phyloP scores from a whole-genome alignment of 495 filamentous ascomycete genomes.

The Endocarpon pusillum region DNA sequence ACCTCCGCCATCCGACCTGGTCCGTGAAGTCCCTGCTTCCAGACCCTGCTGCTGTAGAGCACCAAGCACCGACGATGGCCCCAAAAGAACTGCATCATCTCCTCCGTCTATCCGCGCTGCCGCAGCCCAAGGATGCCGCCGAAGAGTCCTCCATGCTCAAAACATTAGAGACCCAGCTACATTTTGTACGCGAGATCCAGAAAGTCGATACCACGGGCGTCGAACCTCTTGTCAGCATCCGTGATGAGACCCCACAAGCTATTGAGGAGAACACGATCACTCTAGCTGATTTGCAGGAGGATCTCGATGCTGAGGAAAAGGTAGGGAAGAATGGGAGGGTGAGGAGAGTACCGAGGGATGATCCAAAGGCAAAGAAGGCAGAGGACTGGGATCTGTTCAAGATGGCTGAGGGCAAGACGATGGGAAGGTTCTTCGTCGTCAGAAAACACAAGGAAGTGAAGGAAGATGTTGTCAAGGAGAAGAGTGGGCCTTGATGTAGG shows the following conservation, averaged over 20 bases:
- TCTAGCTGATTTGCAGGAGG: constrained; percentile 31
- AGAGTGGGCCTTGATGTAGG: too few relatives aligned
- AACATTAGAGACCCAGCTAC: constrained; percentile 66
- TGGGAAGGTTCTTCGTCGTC: constrained; percentile 1
- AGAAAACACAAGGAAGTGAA: background rate
- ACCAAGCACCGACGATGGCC: constrained; percentile 22
- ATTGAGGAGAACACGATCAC: constrained; percentile 36
- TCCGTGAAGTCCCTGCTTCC: constrained; percentile 68
- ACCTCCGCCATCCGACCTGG: constrained; percentile 65
- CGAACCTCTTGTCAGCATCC: constrained; percentile 54
- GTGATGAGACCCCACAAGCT: constrained; percentile 54
- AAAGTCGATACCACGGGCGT: constrained; percentile 56
- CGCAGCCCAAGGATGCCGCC: constrained; percentile 39
- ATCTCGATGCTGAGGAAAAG: constrained; percentile 33
- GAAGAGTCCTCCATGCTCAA: constrained; percentile 48
- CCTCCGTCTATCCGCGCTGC: constrained; percentile 77
- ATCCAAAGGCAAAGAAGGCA: constrained; percentile 53
- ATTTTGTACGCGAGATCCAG: constrained; percentile 76
- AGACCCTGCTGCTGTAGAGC: constrained; percentile 15
- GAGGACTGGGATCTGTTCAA: background rate
- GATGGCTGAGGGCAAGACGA: background rate
- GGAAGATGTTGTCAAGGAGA: too few relatives aligned
- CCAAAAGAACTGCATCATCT: constrained; percentile 59
- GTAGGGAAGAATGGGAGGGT: constrained; percentile 33
- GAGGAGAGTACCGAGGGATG: constrained; percentile 86